Percentiles rank a stretch among this genome's conserved stretches.
These are phyloP conservation scores for Eremochloa ophiuroides DNA, from an alignment of 176 grass and related monocot genomes.

Conservation along the genomic window DNA sequence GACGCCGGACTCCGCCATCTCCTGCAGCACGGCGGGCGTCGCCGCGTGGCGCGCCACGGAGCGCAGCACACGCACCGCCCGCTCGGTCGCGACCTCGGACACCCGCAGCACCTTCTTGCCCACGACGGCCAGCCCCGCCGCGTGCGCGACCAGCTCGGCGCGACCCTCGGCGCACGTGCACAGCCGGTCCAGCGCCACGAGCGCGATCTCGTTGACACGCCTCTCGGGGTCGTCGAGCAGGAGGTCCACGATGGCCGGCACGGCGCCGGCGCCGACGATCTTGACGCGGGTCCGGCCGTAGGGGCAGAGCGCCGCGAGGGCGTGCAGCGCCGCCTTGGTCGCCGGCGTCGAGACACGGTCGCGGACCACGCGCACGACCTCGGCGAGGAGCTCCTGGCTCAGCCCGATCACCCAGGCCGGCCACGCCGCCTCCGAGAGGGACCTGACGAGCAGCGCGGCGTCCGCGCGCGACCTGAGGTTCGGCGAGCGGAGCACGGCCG, in stretches of 20 bases:
- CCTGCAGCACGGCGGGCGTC: slow-evolving; percentile 62
- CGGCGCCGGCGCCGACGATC: slow-evolving; percentile 53
- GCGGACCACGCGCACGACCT: slow-evolving; percentile 52
- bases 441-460: slow-evolving; percentile 53
- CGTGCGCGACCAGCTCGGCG: slow-evolving; percentile 63
- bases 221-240: slow-evolving; percentile 62
- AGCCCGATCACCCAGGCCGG: slow-evolving; percentile 43
- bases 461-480: slow-evolving; percentile 43
- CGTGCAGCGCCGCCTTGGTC: slow-evolving; percentile 63
- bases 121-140: slow-evolving; percentile 63
- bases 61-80: slow-evolving; percentile 66
- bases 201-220: slow-evolving; percentile 57
- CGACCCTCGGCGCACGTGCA: slow-evolving; percentile 89
- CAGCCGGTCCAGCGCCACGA: slow-evolving; percentile 61
- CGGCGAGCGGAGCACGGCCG: slow-evolving; percentile 47
- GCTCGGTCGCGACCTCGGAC: slow-evolving; percentile 61
- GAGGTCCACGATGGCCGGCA: slow-evolving; percentile 56
- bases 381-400: slow-evolving; percentile 41
- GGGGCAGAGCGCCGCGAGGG: slow-evolving; percentile 39
- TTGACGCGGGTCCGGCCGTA: slow-evolving; percentile 64
- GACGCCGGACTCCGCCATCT: slow-evolving; percentile 70
- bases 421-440: slow-evolving; percentile 35
- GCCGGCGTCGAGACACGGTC: slow-evolving; percentile 48
- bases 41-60: slow-evolving; percentile 55
- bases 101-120: slow-evolving; percentile 64